These are phyloP conservation scores for Geotrichum bryndzae DNA, from an alignment of 1,139 yeast species.

Conservation along the genomic window DNA sequence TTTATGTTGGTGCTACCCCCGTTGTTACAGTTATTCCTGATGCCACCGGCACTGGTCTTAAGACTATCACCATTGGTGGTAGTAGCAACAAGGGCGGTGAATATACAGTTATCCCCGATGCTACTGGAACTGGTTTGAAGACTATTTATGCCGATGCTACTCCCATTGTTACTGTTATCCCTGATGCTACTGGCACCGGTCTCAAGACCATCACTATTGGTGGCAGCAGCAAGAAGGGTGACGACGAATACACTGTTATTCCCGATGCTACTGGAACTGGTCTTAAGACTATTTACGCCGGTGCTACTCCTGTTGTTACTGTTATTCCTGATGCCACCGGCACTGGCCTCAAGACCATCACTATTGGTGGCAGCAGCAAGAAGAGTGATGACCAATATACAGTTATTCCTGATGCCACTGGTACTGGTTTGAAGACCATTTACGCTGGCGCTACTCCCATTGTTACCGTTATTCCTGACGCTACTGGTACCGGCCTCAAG, in stretches of 20 bases:
- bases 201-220: not conserved
- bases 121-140: not conserved
- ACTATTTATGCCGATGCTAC: not conserved
- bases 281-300: not conserved
- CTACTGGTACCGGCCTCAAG: not conserved
- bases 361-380: not conserved
- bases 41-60: not conserved
- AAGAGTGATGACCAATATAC: not conserved
- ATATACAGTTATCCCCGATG: not conserved
- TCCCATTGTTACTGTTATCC: not conserved
- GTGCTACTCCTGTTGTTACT: not conserved
- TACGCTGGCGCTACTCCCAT: not conserved
- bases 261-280: not conserved
- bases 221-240: not conserved
- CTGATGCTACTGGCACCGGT: not conserved
- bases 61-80: not conserved
- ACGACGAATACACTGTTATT: not conserved
- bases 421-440: not conserved
- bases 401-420: not conserved
- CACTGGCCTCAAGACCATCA: not conserved
- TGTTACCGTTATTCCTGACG: not conserved
- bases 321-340: not conserved
- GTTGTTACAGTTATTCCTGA: not conserved
- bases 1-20: not conserved
- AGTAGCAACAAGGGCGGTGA: not conserved